Conservation (phyloP, 306 rosid species). For the Biancaea sappan region DNA sequence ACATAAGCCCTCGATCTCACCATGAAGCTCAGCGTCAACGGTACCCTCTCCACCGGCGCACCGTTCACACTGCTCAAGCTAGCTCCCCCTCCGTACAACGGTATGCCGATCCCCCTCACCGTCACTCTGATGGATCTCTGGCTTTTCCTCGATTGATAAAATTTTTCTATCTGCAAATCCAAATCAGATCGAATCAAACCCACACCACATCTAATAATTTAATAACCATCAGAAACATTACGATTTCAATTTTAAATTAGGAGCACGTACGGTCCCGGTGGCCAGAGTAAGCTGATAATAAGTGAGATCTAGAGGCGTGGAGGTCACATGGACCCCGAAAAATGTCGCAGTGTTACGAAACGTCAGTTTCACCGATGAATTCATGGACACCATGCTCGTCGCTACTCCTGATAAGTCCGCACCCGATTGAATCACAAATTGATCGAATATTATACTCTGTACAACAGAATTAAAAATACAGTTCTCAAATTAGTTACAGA, state of each 20-base stretch:
- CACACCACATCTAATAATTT: neutral
- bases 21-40: slow-evolving; percentile 54
- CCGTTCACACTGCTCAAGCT: slow-evolving; percentile 64
- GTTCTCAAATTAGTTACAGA: neutral
- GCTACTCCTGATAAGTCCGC: slow-evolving; percentile 86
- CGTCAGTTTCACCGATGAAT: slow-evolving; percentile 71
- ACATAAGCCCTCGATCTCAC: slow-evolving; percentile 75
- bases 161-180: slow-evolving; percentile 52
- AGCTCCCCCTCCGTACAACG: slow-evolving; percentile 88
- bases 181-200: neutral
- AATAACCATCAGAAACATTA: neutral
- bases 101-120: slow-evolving; percentile 61
- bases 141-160: slow-evolving; percentile 78
- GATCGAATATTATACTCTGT: slow-evolving; percentile 77
- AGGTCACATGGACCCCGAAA: slow-evolving; percentile 79
- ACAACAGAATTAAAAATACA: neutral
- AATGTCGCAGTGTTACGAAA: slow-evolving; percentile 84
- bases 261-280: slow-evolving; percentile 61
- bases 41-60: slow-evolving; percentile 55
- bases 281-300: slow-evolving; percentile 74
- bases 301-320: slow-evolving; percentile 70
- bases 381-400: slow-evolving; percentile 73
- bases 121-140: slow-evolving; percentile 52
- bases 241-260: too few relatives aligned
- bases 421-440: slow-evolving; percentile 89